Evolutionary conservation across 31 red algal species (phyloP), one percentile per base, ranked within the genome.

Genomic region (Odonthalia washingtoniensis): DNA sequence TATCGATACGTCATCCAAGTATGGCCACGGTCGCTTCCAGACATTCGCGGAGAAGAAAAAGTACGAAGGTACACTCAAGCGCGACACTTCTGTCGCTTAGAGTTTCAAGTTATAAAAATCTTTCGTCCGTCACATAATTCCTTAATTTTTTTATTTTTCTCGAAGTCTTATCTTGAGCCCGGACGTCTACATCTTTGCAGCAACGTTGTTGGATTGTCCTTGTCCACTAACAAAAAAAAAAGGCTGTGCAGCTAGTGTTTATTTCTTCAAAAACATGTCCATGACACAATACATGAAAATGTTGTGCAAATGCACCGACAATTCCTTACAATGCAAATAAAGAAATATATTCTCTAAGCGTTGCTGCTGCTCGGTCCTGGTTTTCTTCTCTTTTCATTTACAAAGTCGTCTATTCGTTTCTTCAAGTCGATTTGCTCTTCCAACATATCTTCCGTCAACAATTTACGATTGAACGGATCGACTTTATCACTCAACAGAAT

Each of bases 391-490:
- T 64, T 40, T 83, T 66, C 80, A 3, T 32, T 80, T 0, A 91
- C 83, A 38, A 89, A 99, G 30, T 60, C 72, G 38, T 91, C 74
- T 42, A 99, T 99, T 32, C 84, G 74, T 67, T 12, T 33, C 87
- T 96, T 96, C 43, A 99, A 67, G 33, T 95, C 97, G 68, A 77
- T 74, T 72, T 92, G 87, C 31, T 93, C 94, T 16, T 77, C 66
- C 39, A 99, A 68, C 91, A 94, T 94, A 63, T 99, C 94, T 40
- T 89, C 92, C 39, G 87, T 94, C 43, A 99, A 72, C 74, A 91
- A 72, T 69, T 96, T 88, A 18, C 97, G 94, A 92, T 99, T 99
- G 70, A 99, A 99, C 42, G 97, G 97, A 73, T 99, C 97, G 27
- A 89, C 63, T 44, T 93, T 95, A 65, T 99, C 97, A 53, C 89